Base-by-base conservation (phyloP, 75 land plant species). In the Picea glauca region DNA sequence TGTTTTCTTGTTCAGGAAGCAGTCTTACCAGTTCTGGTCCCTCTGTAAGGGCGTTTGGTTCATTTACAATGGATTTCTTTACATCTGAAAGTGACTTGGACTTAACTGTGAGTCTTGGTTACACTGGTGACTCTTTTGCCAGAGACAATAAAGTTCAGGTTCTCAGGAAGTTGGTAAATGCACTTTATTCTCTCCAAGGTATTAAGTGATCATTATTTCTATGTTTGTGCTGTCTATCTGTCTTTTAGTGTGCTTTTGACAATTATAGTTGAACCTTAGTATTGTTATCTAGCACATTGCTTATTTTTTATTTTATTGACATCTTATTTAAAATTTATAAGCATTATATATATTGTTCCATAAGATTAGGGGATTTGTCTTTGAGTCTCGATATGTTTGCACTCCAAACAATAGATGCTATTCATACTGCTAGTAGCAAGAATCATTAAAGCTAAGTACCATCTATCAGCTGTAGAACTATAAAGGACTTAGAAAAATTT, bases 21-120 rank as follows among this genome's bases (percentile, higher is more conserved):
- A 58, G 60, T 50, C 1, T 50, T 31, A 74, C 21, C 56, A 11
- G 2, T 74, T 26, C 20, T 74, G 76, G 60, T 72, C 86, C 88
- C 17, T 57, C 68, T 58, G 86, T 85, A 74, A 85, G 77, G 76
- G 85, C 79, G 38, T 94, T 90, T 85, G 96, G 96, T 17, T 94
- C 96, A 31, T 94, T 86, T 46, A 72, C 80, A 58, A 94, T 94
- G 96, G 84, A 90, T 61, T 58, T 94, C 73, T 94, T 90, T 77
- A 87, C 91, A 62, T 50, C 89, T 57, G 46, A 77, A 26, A 92
- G 96, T 84, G 96, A 94, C 80, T 76, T 94, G 60, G 96, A 94
- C 76, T 79, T 94, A 73, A 92, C 96, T 68, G 64, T 94, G 76
- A 88, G 88, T 77, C 77, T 94, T 23, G 81, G 78, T 26, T 14